Base-by-base conservation (phyloP, 106 monocot species). In the Allium cepa region DNA sequence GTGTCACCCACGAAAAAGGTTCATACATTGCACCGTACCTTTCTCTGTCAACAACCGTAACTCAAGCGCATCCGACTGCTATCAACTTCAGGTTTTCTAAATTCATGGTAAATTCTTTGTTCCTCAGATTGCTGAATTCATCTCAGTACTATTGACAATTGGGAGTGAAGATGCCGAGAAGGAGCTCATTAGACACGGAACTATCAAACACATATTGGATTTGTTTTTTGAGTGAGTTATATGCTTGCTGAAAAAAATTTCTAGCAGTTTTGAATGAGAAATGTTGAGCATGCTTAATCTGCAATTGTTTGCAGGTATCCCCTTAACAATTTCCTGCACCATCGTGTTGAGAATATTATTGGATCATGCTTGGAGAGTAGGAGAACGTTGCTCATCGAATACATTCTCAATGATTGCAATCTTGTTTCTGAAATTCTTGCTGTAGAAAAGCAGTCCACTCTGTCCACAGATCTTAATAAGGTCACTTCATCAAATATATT, bases 321-420 rank as follows among this genome's bases (percentile, higher is more conserved):
- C 56, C 92, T 72, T 70, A 99, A 99, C 69, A 99, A 99, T 59
- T 99, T 99, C 70, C 73, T 99, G 79, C 97, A 99, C 69, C 97
- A 99, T 63, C 82, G 87, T 75, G 97, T 92, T 60, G 92, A 99
- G 74, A 90, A 85, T 60, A 92, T 99, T 50, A 58, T 99, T 58
- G 53, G 59, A 13, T 99, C 87, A n/a, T 92, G 92, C 72, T 85
- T 99, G 62, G 92, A 92, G 79, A 92, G 80, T 59, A 87, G 84
- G 72, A 79, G 71, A 53, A 60, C 59, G 52, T 45, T 71, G 66
- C 76, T 92, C 22, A 72, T 81, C 48, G 92, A 87, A 47, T 92
- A 99, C 86, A 59, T 90, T 67, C 77, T 99, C 11, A 49, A 73
- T 61, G 89, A 92, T 10, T 92, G 89, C 63, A 62, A 80, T n/a